Conservation (phyloP, 2,329 filamentous ascomycete species). For the Claviceps cyperi region DNA sequence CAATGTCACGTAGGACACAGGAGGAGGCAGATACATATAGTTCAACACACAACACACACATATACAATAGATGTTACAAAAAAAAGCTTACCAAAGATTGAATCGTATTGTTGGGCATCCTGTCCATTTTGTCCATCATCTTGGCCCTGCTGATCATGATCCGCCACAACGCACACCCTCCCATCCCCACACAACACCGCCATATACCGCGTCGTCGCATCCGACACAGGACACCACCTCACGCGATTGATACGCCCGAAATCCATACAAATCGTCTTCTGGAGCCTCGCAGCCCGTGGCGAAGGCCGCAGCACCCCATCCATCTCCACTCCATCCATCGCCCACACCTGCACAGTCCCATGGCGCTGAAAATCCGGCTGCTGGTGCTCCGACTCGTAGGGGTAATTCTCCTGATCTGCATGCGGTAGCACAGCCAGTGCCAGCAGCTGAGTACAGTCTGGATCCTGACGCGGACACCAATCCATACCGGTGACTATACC, state of each 20-base stretch:
- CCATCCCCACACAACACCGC: slow-evolving; percentile 38
- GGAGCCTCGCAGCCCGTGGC: slow-evolving; percentile 22
- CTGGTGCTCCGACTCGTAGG: slow-evolving; percentile 22
- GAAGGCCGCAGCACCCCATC: slow-evolving; percentile 20
- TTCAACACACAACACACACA: background rate
- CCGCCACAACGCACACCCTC: slow-evolving; percentile 31
- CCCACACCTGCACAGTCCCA: slow-evolving; percentile 39
- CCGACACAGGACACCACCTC: slow-evolving; percentile 24
- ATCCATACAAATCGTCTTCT: slow-evolving; percentile 31
- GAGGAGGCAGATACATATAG: too few species aligned
- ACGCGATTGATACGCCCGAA: slow-evolving; percentile 36
- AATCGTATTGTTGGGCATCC: slow-evolving; percentile 7
- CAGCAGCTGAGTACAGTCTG: slow-evolving; percentile 27
- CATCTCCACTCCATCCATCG: slow-evolving; percentile 18
- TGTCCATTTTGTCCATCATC: too few species aligned
- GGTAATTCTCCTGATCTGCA: slow-evolving; percentile 31
- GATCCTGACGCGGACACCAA: slow-evolving; percentile 32
- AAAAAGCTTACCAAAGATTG: slow-evolving; percentile 25
- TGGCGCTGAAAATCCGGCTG: slow-evolving; percentile 24
- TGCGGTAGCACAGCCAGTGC: slow-evolving; percentile 37
- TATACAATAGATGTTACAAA: slow-evolving; percentile 8
- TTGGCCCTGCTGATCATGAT: slow-evolving; percentile 5
- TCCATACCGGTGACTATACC: slow-evolving; percentile 37
- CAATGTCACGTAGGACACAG: too few species aligned
- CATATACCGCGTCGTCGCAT: slow-evolving; percentile 21